phyloP scores from a whole-genome alignment of 106 monocot genomes.

The Dioscorea zingiberensis region DNA sequence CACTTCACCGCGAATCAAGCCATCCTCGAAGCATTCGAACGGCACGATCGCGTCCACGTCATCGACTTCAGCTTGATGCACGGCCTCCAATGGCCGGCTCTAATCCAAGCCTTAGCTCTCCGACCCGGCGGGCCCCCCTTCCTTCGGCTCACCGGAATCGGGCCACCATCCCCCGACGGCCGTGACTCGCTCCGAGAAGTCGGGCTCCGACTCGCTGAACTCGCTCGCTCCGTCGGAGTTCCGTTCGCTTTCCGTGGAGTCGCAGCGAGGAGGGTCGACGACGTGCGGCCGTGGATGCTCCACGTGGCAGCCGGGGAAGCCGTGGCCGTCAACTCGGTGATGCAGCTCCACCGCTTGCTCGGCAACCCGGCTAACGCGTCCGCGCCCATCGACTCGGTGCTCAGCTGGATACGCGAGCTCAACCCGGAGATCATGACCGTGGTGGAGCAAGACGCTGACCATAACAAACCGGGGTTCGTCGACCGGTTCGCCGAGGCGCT shows the following conservation, averaged over 20 bases:
- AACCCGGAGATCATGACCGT: slow-evolving; percentile 49
- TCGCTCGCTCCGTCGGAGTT: slow-evolving; percentile 43
- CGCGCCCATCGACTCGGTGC: slow-evolving; percentile 36
- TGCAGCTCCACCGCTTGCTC: slow-evolving; percentile 70
- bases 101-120: slow-evolving; percentile 65
- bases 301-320: slow-evolving; percentile 38
- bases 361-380: slow-evolving; percentile 8
- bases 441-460: slow-evolving; percentile 75
- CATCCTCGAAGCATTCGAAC: slow-evolving; percentile 61
- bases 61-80: slow-evolving; percentile 58
- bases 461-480: slow-evolving; percentile 45
- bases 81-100: slow-evolving; percentile 66
- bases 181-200: slow-evolving; percentile 41
- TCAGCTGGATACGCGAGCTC: slow-evolving; percentile 30
- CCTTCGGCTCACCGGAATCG: slow-evolving; percentile 56
- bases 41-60: slow-evolving; percentile 53
- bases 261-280: slow-evolving; percentile 30
- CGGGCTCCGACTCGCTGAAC: slow-evolving; percentile 47
- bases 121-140: slow-evolving; percentile 52
- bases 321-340: slow-evolving; percentile 55
- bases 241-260: slow-evolving; percentile 52
- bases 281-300: slow-evolving; percentile 48
- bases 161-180: slow-evolving; percentile 39
- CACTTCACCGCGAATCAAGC: slow-evolving; percentile 79
- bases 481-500: slow-evolving; percentile 76